Evolutionary conservation across 257 asterid genomes (phyloP), one percentile per base, ranked within the genome.

Genomic region (Verbena officinalis): DNA sequence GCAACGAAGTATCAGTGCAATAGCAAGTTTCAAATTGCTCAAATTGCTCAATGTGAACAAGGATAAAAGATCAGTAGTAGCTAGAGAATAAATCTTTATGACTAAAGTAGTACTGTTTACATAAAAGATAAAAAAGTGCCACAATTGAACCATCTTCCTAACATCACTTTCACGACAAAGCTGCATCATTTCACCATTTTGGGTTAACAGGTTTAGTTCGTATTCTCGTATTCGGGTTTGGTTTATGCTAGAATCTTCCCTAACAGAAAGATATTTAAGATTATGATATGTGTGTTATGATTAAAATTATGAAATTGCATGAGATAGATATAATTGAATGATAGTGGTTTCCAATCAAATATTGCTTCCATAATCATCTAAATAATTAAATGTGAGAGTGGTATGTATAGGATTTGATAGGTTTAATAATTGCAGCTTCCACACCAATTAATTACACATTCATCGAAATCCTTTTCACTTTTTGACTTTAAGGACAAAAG

Each of bases 401-500:
- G 50, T n/a, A n/a, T n/a, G n/a, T n/a, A n/a, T n/a, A n/a, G n/a
- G n/a, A n/a, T n/a, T n/a, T n/a, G n/a, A n/a, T n/a, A n/a, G n/a
- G n/a, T n/a, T n/a, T n/a, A n/a, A n/a, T n/a, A 9, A 20, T 49
- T 8, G 21, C 21, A 20, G 34, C 56, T 50, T 50, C 10, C 23
- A 50, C 34, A 15, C 51, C 15, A 44, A 44, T n/a, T 15, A n/a
- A 42, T 3, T 42, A 42, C 16, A 7, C 3, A 44, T 15, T 44
- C 51, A 50, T 21, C 33, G 8, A 50, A 50, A 50, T 50, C 33
- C 15, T 50, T n/a, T 49, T 49, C n/a, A 49, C 55, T 23, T 49
- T 50, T 50, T 50, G 34, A 50, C 56, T 50, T 21, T 20, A 21
- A 50, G 33, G 56, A 22, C 0, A 16, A 50, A 50, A 50, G 40